Evolutionary conservation across 106 monocot species (phyloP), one percentile per base, ranked within the genome.

Genomic region (Dendrobium officinale): DNA sequence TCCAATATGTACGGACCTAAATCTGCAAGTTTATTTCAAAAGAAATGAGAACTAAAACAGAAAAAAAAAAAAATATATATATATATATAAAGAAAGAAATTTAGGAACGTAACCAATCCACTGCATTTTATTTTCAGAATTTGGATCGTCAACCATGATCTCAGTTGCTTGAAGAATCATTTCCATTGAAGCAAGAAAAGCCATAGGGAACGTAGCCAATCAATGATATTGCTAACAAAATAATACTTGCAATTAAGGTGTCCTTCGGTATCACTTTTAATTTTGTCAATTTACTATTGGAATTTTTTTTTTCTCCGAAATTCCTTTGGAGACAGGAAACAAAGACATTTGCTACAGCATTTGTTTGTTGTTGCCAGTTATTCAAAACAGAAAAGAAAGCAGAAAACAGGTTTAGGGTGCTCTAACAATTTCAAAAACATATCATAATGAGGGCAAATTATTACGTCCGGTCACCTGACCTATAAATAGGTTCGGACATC

Each of bases 1-100:
- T 82, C 81, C 4, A 92, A n/a, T 58, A 54, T 89, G 77, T 98
- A 98, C 78, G 94, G 92, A 56, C 97, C 97, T 76, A 98, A 82
- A 18, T 87, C 94, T 91, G 84, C 70, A 85, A 9, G 42, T 67
- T 43, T 7, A 76, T 76, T 27, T 9, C 16, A n/a, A 19, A 76
- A 48, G 26, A 48, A 51, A 49, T 48, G 45, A 24, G 10, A 26
- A 10, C 27, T 49, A 9, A 24, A 4, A 49, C 43, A 26, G 26
- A 26, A 26, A 72, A 17, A 40, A 0, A 33, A 33, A 74, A 74
- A 13, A 1, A 42, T 19, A 49, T 13, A 49, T 33, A 33, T 33
- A 33, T 26, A 26, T 26, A 26, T 26, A 26, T 26, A 26, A 26
- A 26, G 26, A 26, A 26, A 26, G 26, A 26, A 33, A 33, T 33